phyloP scores from a whole-genome alignment of 208 protist species.

The Trypanosoma vivax region DNA sequence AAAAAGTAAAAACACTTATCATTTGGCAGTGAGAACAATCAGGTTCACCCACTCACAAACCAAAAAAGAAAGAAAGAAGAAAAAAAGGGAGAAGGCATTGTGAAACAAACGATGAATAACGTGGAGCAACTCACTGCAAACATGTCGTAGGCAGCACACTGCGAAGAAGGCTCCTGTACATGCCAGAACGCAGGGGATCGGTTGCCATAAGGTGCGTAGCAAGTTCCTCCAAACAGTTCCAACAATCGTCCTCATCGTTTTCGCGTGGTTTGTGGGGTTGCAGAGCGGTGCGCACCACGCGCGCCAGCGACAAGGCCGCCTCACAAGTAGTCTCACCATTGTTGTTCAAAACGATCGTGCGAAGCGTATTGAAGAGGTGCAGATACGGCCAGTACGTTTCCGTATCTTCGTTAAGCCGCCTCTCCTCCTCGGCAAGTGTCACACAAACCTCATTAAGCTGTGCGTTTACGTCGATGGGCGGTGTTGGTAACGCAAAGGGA shows the following conservation, averaged over 20 bases:
- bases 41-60: not conserved
- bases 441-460: constrained; percentile 33
- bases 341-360: constrained; percentile 1
- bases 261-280: not conserved
- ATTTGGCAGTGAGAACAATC: not conserved
- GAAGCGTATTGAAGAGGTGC: constrained; percentile 42
- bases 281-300: constrained; percentile 6
- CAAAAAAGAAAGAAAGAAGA: not conserved
- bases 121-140: not conserved
- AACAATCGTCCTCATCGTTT: constrained; percentile 5
- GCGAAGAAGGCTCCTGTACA: constrained; percentile 12
- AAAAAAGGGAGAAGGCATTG: no score
- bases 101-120: not conserved
- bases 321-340: not conserved
- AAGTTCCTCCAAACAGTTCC: constrained; percentile 6
- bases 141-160: not conserved
- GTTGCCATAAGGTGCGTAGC: constrained; percentile 1
- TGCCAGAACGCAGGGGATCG: constrained; percentile 18
- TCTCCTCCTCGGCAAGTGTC: constrained; percentile 46
- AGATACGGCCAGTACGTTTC: constrained; percentile 48
- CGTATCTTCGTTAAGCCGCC: constrained; percentile 20
- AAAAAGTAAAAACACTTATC: not conserved
- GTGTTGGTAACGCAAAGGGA: not conserved
- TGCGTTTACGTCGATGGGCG: constrained; percentile 20
- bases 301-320: not conserved